Percentiles rank a stretch among this genome's conserved stretches.
These are phyloP conservation scores for Euphorbia celastroides DNA, from an alignment of 441 rosid species.

Conservation along the genomic window DNA sequence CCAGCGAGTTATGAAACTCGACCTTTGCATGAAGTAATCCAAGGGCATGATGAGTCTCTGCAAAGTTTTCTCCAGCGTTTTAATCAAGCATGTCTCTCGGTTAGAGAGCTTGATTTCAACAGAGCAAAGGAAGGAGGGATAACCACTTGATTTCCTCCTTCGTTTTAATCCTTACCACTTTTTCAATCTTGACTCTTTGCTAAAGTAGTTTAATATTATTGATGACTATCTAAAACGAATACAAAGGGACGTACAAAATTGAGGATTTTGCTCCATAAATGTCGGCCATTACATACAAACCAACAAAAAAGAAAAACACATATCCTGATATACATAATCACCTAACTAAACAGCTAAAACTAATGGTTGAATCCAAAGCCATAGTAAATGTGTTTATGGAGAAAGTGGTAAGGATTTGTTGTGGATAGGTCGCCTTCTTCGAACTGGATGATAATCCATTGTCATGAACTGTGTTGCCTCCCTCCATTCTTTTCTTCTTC, in stretches of 20 bases:
- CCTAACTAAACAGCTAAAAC: not conserved
- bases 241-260: slow-evolving; percentile 8
- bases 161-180: no score
- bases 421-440: slow-evolving; percentile 57
- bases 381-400: slow-evolving; percentile 35
- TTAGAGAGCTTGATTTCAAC: no score
- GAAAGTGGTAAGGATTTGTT: slow-evolving; percentile 48
- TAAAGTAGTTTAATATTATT: no score
- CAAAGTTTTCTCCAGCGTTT: no score
- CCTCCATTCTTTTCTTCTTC: slow-evolving; percentile 19
- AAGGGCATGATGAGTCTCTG: no score
- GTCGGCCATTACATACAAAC: slow-evolving; percentile 38
- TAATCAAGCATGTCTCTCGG: no score
- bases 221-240: not conserved
- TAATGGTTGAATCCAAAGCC: not conserved
- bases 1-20: no score
- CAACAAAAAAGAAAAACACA: slow-evolving; percentile 12
- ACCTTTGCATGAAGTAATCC: no score
- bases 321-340: slow-evolving; percentile 18
- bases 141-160: no score
- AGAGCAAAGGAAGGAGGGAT: no score
- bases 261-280: slow-evolving; percentile 26
- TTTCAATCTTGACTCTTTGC: no score
- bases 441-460: slow-evolving; percentile 55
- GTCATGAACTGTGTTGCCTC: slow-evolving; percentile 40